Evolutionary conservation across 768 basidiomycete genomes (phyloP).

Genomic region (Lentinula guzmanii): DNA sequence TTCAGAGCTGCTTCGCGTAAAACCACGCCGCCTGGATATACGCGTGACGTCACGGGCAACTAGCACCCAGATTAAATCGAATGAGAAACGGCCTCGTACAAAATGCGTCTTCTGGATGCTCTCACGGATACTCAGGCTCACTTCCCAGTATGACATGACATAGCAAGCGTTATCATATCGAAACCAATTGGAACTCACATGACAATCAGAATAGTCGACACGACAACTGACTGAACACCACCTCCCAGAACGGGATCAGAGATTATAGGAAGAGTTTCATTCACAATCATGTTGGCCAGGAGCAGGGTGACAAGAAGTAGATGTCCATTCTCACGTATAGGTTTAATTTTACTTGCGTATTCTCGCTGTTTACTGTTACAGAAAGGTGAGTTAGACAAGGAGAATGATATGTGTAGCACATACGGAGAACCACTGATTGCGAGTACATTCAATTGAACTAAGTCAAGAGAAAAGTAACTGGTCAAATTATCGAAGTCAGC

Average conservation of each 20-base stretch:
- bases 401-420: constrained; percentile 18
- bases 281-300: constrained; percentile 88
- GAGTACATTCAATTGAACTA: constrained; percentile 85
- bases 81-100: not conserved
- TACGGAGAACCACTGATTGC: constrained; percentile 81
- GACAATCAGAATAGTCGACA: constrained; percentile 80
- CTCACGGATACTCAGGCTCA: not conserved
- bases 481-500: constrained; percentile 18
- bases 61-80: not conserved
- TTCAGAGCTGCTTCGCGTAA: not conserved
- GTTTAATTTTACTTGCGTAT: constrained; percentile 82
- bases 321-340: constrained; percentile 80
- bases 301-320: constrained; percentile 78
- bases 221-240: constrained; percentile 69
- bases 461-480: constrained; percentile 83
- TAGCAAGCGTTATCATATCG: not conserved
- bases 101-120: constrained; percentile 1
- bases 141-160: not conserved
- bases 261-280: constrained; percentile 83
- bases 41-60: constrained; percentile 25
- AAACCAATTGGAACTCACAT: constrained; percentile 49
- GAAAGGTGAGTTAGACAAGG: not conserved
- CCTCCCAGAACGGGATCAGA: constrained; percentile 76
- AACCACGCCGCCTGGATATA: not conserved
- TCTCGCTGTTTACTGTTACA: constrained; percentile 59